A percentile compares a stretch with the other conserved stretches of the same genome.
Conservation (phyloP, 305 asterid species). For the Fraxinus sp. region DNA sequence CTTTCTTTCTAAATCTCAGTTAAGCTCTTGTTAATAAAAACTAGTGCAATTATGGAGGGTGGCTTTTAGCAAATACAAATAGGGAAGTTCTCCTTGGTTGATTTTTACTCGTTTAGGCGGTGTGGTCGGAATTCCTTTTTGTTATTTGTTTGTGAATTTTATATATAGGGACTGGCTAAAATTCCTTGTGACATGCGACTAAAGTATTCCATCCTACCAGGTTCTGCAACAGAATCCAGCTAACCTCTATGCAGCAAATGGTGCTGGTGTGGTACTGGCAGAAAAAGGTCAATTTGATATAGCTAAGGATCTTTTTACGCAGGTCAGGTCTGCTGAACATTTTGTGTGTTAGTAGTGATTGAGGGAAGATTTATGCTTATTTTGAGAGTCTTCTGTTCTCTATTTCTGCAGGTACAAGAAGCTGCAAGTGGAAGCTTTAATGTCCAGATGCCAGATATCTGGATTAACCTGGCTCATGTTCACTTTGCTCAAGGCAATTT, state of each 20-base stretch:
- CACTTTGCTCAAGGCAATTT: conserved; percentile 98
- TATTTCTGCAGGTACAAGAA: conserved; percentile 82
- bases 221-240: conserved; percentile 82
- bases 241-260: conserved; percentile 98
- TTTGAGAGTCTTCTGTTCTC: conserved; percentile 18
- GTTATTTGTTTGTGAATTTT: conserved; percentile 10
- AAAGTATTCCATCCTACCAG: conserved; percentile 46
- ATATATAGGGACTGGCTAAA: conserved; percentile 12
- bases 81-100: neutral
- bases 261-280: conserved; percentile 94
- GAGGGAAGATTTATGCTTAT: conserved; percentile 20
- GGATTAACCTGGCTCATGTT: conserved; percentile 98
- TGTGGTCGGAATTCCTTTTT: conserved; percentile 11
- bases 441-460: conserved; percentile 95
- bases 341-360: conserved; percentile 17
- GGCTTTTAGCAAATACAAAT: conserved; percentile 1
- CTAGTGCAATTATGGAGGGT: conserved; percentile 10
- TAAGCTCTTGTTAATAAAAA: conserved; percentile 6
- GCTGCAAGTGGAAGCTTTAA: conserved; percentile 94
- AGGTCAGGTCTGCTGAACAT: conserved; percentile 83
- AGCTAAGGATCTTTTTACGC: conserved; percentile 95
- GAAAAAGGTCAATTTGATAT: conserved; percentile 97
- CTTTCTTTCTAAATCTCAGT: neutral
- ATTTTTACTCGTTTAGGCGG: conserved; percentile 10
- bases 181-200: conserved; percentile 21